A percentile compares a stretch with the other conserved stretches of the same genome.
phyloP scores from a whole-genome alignment of 2,329 filamentous ascomycete species.

The Didymella exigua region DNA sequence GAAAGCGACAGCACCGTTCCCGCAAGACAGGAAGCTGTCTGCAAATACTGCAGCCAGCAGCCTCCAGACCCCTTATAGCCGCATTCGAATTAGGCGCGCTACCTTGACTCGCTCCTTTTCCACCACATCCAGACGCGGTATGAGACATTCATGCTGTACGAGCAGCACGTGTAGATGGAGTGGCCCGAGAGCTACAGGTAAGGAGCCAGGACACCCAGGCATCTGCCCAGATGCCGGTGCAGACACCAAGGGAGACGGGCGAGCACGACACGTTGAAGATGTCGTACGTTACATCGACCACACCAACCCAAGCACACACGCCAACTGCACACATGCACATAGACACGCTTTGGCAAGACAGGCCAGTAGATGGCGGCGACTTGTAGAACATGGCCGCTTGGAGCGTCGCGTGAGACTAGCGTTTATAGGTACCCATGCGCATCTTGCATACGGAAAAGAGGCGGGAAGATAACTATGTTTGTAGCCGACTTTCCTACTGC shows the following conservation, averaged over 20 bases:
- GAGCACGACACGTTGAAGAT: constrained; percentile 9
- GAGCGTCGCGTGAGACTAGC: constrained; percentile 3
- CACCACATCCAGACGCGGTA: constrained; percentile 22
- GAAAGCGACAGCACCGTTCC: neutral
- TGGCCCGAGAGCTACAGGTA: constrained; percentile 10
- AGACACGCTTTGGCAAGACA: neutral
- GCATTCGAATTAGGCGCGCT: constrained; percentile 7
- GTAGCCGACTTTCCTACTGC: no score
- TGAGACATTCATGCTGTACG: constrained; percentile 38
- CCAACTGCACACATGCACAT: neutral
- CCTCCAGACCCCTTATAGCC: constrained; percentile 3
- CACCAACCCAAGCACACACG: neutral
- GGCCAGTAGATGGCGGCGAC: neutral
- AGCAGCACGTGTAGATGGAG: constrained; percentile 6
- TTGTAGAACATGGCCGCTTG: neutral
- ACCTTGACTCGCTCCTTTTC: constrained; percentile 6
- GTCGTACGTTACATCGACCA: neutral
- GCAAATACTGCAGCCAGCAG: constrained; percentile 1
- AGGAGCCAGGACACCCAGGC: neutral
- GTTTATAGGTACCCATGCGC: constrained; percentile 29
- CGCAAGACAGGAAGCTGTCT: neutral
- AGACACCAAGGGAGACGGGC: neutral
- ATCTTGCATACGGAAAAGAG: constrained; percentile 11
- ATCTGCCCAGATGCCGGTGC: constrained; percentile 1
- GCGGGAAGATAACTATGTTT: neutral